Percentiles rank a stretch among this genome's conserved stretches.
Conservation (phyloP, 2,329 filamentous ascomycete species). For the Hypoxylon sp. region DNA sequence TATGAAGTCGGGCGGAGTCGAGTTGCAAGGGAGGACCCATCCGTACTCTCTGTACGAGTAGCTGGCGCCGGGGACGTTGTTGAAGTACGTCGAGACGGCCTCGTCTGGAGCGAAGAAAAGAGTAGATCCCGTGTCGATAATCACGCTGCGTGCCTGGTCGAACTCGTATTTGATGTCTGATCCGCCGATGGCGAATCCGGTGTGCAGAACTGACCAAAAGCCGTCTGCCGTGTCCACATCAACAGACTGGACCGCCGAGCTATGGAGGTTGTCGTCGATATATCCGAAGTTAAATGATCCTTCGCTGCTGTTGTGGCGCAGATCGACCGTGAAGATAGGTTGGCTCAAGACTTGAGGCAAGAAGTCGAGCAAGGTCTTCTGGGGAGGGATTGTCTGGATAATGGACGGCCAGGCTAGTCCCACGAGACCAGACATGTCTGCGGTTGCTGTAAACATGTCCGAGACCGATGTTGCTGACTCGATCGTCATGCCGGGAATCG, state of each 20-base stretch:
- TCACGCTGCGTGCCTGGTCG: conserved; percentile 56
- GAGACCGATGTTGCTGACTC: conserved; percentile 57
- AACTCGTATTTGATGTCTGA: conserved; percentile 48
- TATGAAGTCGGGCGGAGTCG: conserved; percentile 63
- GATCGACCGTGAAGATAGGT: conserved; percentile 59
- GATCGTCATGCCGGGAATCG: conserved; percentile 55
- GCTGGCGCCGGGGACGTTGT: conserved; percentile 58
- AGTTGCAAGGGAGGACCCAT: conserved; percentile 65
- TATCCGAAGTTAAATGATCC: conserved; percentile 62
- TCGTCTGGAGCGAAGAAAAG: conserved; percentile 67
- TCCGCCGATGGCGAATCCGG: conserved; percentile 47
- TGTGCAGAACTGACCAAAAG: conserved; percentile 52
- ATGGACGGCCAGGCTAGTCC: conserved; percentile 58
- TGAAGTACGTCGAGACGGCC: conserved; percentile 68
- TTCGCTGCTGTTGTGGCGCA: conserved; percentile 54
- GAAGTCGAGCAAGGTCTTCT: conserved; percentile 55
- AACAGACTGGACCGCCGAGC: conserved; percentile 55
- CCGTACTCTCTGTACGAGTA: conserved; percentile 56
- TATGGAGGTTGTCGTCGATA: conserved; percentile 52
- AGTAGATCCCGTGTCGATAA: conserved; percentile 74
- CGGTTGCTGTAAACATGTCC: conserved; percentile 53
- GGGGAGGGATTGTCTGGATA: conserved; percentile 53
- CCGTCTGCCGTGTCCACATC: conserved; percentile 60
- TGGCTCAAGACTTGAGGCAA: conserved; percentile 51
- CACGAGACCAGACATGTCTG: conserved; percentile 58